phyloP scores from a whole-genome alignment of 257 asterid genomes.

The Solanum stenotomum region DNA sequence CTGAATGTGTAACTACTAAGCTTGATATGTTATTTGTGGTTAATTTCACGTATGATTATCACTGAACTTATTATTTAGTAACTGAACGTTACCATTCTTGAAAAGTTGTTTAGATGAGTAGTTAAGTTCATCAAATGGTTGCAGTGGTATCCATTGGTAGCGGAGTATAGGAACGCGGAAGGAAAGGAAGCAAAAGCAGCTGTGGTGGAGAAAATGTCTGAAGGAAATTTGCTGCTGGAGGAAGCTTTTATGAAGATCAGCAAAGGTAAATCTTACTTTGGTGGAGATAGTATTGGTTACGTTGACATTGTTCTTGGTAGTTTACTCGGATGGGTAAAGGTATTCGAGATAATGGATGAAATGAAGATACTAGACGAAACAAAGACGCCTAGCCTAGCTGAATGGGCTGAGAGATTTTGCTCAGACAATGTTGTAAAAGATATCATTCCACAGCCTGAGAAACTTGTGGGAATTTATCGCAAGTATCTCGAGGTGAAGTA shows the following conservation, averaged over 20 bases:
- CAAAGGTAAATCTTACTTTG: constrained; percentile 27
- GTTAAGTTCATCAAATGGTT: constrained; percentile 1
- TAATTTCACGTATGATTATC: neutral
- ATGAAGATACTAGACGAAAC: constrained; percentile 12
- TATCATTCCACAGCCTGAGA: neutral
- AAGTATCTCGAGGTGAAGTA: neutral
- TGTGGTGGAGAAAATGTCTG: constrained; percentile 10
- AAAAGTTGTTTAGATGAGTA: neutral
- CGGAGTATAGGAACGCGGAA: neutral
- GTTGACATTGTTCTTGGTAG: constrained; percentile 27
- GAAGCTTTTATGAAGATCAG: constrained; percentile 23
- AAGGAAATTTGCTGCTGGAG: constrained; percentile 20
- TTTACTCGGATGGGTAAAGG: constrained; percentile 17
- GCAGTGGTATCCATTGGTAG: constrained; percentile 20
- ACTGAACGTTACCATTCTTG: neutral
- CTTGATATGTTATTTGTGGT: neutral
- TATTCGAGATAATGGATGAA: neutral
- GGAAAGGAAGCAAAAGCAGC: constrained; percentile 17
- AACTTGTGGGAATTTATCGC: neutral
- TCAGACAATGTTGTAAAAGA: neutral
- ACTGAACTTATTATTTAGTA: neutral
- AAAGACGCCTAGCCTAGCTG: constrained; percentile 14
- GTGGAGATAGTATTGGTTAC: constrained; percentile 28
- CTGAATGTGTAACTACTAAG: neutral
- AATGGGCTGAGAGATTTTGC: constrained; percentile 4